Evolutionary conservation across 192 early-diverging fungal genomes (phyloP), one percentile per base, ranked within the genome.

Genomic region (Backusella westeae): DNA sequence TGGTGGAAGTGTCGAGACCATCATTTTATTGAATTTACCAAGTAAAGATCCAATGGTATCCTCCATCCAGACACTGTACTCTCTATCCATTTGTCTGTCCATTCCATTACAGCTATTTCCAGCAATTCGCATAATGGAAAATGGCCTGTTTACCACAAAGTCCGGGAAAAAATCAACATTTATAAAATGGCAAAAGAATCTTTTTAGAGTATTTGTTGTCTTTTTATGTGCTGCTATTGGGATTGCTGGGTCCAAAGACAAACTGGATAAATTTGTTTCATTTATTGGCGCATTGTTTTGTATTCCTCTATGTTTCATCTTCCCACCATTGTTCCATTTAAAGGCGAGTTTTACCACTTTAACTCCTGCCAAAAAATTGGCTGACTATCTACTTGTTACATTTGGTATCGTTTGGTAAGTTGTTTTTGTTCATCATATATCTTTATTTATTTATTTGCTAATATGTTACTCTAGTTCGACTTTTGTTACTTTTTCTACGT

Each of bases 131-230:
- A 95, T 95, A 66, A 79, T 89, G 52, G 93, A 92, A 74, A 81
- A 88, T 39, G 91, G 82, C 1, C 41, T 92, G 36, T 93, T 91
- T 41, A 65, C 83, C 17, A 81, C 73, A 46, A 84, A 67, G 75
- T 80, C 79, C 0, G 91, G 91, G 21, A 92, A 91, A 65, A 82
- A 78, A 34, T 85, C 83, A 34, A 74, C 75, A 6, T n/a, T 82
- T 15, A 85, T 92, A 69, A 94, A 94, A 80, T 93, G 91, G 91
- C 86, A 88, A 69, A 94, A 94, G 87, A 94, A 94, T 75, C 73
- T 81, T 12, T 84, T 89, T 71, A 82, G 93, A 0, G 84, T 86
- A 10, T 67, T 83, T 5, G 77, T 93, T 67, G 88, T 92, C 15
- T 80, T 81, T 26, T n/a, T 83, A 41, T 87, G 92, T 59, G 92